Conservation (phyloP, 2,329 filamentous ascomycete species). For the Colletotrichum sp. region DNA sequence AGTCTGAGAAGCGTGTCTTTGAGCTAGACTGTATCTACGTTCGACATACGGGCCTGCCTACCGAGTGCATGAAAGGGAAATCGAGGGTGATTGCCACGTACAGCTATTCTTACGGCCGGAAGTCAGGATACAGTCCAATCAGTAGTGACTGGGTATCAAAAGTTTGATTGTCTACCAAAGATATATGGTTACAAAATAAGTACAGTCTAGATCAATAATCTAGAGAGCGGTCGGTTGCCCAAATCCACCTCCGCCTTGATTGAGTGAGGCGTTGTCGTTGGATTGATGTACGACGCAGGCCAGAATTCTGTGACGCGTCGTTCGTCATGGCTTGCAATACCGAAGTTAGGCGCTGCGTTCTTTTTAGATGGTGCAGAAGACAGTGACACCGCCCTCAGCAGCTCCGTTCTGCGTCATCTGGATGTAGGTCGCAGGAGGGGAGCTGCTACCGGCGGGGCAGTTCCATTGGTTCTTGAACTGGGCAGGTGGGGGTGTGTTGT, state of each 20-base stretch:
- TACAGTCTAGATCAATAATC: neutral
- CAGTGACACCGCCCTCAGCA: neutral
- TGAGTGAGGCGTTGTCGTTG: neutral
- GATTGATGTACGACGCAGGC: neutral
- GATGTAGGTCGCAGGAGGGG: neutral
- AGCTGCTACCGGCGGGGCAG: neutral
- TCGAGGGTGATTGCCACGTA: neutral
- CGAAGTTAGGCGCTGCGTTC: neutral
- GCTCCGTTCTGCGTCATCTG: neutral
- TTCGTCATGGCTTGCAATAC: neutral
- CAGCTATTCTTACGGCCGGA: neutral
- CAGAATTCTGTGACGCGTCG: neutral
- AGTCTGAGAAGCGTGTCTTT: too few species aligned
- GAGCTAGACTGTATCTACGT: neutral
- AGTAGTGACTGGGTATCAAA: neutral
- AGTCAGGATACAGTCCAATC: accelerated
- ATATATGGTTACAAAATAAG: neutral
- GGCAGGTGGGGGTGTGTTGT: neutral
- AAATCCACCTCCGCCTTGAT: accelerated
- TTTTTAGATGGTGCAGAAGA: neutral
- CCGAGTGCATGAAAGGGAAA: neutral
- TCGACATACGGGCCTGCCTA: neutral
- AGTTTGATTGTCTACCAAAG: neutral
- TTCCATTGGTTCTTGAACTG: neutral
- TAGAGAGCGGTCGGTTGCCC: neutral